Base-by-base conservation (phyloP, 116 monocot species). In the Dioscorea cayenensis region DNA sequence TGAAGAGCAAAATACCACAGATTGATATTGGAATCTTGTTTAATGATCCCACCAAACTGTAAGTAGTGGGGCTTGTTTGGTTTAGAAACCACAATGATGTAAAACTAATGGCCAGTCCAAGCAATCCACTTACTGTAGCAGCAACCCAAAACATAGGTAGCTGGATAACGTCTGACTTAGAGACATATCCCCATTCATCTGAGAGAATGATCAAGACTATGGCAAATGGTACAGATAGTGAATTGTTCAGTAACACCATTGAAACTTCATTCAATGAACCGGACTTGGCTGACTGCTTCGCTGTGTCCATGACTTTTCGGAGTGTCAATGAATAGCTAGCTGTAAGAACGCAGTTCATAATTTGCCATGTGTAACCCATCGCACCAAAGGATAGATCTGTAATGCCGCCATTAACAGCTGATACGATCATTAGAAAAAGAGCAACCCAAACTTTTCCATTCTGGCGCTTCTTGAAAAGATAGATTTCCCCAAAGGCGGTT, bases 61-160 rank as follows among this genome's bases (percentile, higher is more conserved):
- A 92, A 17, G 92, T 92, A 5, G 92, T 92, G 16, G 93, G 78
- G 28, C 93, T 69, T 28, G 93, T 93, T 77, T 82, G 89, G 58
- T 89, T 75, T 62, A 93, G 78, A 77, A 89, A 93, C 89, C 89
- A 89, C 77, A 89, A 78, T 18, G 93, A 93, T 6, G 93, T 89
- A 71, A 93, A 89, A 76, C 93, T 89, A 63, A 89, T 92, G 16
- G 86, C 89, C 49, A 92, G 86, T 29, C 89, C 92, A 14, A 92
- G 70, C 4, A 92, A 67, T 49, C 92, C 92, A 75, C 92, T 92
- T 25, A 55, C 37, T 51, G 89, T 92, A 22, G 78, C 75, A 11
- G 81, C 79, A 58, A 81, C 67, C 92, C 92, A 89, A 63, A 92
- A 89, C 66, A 86, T 83, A 32, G 92, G 84, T 61, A 80, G 74